Base-by-base conservation (phyloP, 352 stramenopile species). In the Globisporangium takayamanum region DNA sequence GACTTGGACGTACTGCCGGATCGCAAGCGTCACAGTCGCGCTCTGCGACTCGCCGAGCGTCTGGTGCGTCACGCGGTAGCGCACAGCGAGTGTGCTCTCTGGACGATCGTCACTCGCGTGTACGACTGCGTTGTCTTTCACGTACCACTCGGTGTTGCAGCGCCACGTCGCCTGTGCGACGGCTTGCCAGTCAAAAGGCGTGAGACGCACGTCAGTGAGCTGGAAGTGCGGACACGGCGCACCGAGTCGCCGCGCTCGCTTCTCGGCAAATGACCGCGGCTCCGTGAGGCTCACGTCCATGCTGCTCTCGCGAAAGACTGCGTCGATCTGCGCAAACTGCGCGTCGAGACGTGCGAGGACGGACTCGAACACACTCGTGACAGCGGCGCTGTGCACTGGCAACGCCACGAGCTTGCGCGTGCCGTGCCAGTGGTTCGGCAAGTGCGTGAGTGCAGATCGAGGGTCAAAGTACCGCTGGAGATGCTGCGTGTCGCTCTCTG, bases 1-100 rank as follows among this genome's bases (percentile, higher is more conserved):
- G 12, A 52, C 60, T 36, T 74, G 59, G 8, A 77, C 44, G 42
- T 80, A 77, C 55, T 64, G 62, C 44, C 72, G 69, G 36, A 76
- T 48, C 50, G 67, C 68, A n/a, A 79, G 39, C 36, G 76, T 74
- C 20, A 70, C 50, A 55, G 74, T 15, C 5, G 41, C 20, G 11
- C 16, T 30, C 28, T 57, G 52, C 12, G 6, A 7, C 14, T 58
- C 41, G 33, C 47, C 48, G 5, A 37, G 25, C 20, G 36, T 37
- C 44, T 55, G 39, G 30, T 39, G 42, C 15, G 36, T 18, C 8
- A 52, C 49, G 14, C 57, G 49, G 50, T 48, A 52, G 20, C 20
- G 30, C 15, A 47, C 26, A 26, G 48, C 57, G 18, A 63, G 51
- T 39, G 49, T 63, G 39, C 37, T 46, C 3, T 52, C 57, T 4